Conservation (phyloP, 768 basidiomycete species). For the Terana coerulea region DNA sequence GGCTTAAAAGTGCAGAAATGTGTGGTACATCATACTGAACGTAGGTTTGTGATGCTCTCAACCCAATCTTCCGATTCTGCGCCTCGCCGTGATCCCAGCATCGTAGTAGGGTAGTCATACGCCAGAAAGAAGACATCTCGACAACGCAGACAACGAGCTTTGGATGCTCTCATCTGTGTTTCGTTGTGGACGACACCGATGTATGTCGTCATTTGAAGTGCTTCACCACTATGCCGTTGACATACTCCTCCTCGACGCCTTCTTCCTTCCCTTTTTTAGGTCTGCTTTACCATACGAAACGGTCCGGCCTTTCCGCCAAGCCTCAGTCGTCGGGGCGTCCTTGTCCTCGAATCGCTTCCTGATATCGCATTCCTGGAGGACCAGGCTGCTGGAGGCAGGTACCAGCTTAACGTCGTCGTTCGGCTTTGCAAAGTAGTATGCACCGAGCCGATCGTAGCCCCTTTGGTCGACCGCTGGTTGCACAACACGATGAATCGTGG, state of each 20-base stretch:
- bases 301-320: conserved; percentile 27
- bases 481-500: conserved; percentile 36
- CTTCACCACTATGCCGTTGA: conserved; percentile 29
- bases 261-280: conserved; percentile 23
- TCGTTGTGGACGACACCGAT: too few species aligned
- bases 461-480: conserved; percentile 35
- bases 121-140: too few species aligned
- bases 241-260: conserved; percentile 29
- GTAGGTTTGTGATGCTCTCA: too few species aligned
- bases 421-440: conserved; percentile 33
- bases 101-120: too few species aligned
- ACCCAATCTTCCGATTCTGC: too few species aligned
- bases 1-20: too few species aligned
- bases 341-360: conserved; percentile 23
- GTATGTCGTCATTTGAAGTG: conserved; percentile 46
- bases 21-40: too few species aligned
- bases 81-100: too few species aligned
- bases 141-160: too few species aligned
- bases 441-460: conserved; percentile 31
- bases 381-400: conserved; percentile 28
- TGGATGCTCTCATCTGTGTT: too few species aligned
- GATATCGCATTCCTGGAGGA: conserved; percentile 29
- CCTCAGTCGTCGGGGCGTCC: conserved; percentile 27
- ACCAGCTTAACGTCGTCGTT: conserved; percentile 26
- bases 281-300: conserved; percentile 28